Percentiles rank a stretch among this genome's conserved stretches.
Conservation (phyloP, 192 early-diverging fungal species). For the Backusella parvicylindrica region DNA sequence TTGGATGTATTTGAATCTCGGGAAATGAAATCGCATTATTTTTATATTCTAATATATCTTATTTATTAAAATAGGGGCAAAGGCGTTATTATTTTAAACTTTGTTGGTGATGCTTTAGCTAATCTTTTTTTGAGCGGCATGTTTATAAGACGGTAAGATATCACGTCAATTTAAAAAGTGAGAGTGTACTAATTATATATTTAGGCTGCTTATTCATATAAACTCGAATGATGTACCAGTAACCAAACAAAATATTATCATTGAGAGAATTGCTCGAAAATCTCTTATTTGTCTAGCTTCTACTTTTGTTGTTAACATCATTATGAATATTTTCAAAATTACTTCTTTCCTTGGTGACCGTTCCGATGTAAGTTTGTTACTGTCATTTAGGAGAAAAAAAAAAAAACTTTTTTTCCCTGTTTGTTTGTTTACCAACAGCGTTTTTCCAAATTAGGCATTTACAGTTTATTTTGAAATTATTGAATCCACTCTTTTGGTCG, state of each 20-base stretch:
- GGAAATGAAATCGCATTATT: background rate
- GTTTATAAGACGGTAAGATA: constrained; percentile 33
- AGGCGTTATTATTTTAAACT: constrained; percentile 35
- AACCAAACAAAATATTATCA: constrained; percentile 16
- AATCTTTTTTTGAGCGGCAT: constrained; percentile 35
- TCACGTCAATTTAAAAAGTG: background rate
- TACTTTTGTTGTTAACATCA: constrained; percentile 26
- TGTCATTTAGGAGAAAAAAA: background rate
- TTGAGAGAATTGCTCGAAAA: constrained; percentile 35
- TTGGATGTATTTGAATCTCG: background rate
- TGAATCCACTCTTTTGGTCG: constrained; percentile 32
- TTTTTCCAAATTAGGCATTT: constrained; percentile 13
- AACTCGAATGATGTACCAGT: constrained; percentile 2
- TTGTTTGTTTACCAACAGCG: background rate
- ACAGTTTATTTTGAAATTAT: constrained; percentile 32
- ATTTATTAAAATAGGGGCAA: constrained; percentile 7
- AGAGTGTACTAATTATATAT: background rate
- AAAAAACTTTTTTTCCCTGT: background rate
- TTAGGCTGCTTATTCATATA: constrained; percentile 30
- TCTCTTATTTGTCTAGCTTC: constrained; percentile 27
- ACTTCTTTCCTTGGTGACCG: constrained; percentile 29
- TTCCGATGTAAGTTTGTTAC: constrained; percentile 26
- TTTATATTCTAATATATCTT: background rate
- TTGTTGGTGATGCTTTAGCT: constrained; percentile 31
- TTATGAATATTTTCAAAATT: constrained; percentile 35